Conservation (phyloP, 345 rosid genomes). For the Iberis pinnata region DNA sequence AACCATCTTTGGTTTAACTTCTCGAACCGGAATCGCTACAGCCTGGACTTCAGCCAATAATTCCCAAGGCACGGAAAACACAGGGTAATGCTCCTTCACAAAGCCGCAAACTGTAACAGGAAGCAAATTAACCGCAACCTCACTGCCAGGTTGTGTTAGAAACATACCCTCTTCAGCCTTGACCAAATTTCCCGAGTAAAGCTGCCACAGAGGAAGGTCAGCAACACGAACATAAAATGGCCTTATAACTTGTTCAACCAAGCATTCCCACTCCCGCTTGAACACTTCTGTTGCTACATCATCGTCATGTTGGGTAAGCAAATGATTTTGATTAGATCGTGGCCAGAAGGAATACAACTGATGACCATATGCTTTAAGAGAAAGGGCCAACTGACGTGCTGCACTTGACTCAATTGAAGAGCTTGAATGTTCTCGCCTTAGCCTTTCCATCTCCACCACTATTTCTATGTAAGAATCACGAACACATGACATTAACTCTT, state of each 20-base stretch:
- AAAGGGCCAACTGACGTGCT: slow-evolving; percentile 39
- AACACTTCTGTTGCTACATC: slow-evolving; percentile 33
- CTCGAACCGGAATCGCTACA: slow-evolving; percentile 57
- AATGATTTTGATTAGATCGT: slow-evolving; percentile 39
- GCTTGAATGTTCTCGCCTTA: slow-evolving; percentile 58
- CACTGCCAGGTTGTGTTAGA: slow-evolving; percentile 83
- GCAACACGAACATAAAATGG: slow-evolving; percentile 76
- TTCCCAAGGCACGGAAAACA: slow-evolving; percentile 91
- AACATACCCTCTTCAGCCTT: slow-evolving; percentile 96
- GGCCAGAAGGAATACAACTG: slow-evolving; percentile 89
- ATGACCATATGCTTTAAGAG: slow-evolving; percentile 65
- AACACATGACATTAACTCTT: slow-evolving; percentile 80
- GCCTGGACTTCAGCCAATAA: slow-evolving; percentile 80
- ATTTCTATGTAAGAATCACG: slow-evolving; percentile 79
- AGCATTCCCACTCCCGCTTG: slow-evolving; percentile 66
- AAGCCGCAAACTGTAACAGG: slow-evolving; percentile 90
- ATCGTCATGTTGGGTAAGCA: slow-evolving; percentile 30
- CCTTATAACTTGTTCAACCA: slow-evolving; percentile 67
- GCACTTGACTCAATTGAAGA: slow-evolving; percentile 48
- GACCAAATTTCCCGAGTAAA: slow-evolving; percentile 80
- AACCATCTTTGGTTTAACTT: slow-evolving; percentile 93
- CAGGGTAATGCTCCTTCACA: slow-evolving; percentile 90
- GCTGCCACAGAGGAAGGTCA: slow-evolving; percentile 93
- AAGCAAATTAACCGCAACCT: slow-evolving; percentile 66
- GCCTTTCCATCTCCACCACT: slow-evolving; percentile 84